These are phyloP conservation scores for Lolium perenne DNA, from an alignment of 176 grass and related monocot species.

Conservation along the genomic window DNA sequence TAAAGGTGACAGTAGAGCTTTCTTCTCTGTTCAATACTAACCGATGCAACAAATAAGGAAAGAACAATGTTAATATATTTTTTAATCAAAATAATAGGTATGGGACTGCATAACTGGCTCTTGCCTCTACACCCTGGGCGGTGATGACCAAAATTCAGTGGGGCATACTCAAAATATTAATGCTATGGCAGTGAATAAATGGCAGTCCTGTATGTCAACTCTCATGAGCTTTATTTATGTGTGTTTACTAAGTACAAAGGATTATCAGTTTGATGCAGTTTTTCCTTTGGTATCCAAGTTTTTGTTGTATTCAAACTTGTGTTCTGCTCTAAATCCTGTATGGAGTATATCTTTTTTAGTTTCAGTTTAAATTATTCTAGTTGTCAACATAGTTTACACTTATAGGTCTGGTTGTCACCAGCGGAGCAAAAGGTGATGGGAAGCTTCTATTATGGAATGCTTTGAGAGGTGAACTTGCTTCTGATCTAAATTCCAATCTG, in stretches of 20 bases:
- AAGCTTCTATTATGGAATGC: constrained; percentile 99
- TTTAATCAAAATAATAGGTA: constrained; percentile 61
- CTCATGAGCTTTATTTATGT: constrained; percentile 26
- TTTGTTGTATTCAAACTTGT: constrained; percentile 12
- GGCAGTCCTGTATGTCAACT: constrained; percentile 90
- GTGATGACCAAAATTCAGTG: constrained; percentile 65
- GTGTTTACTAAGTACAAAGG: neutral
- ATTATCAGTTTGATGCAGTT: neutral
- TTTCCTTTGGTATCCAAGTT: neutral
- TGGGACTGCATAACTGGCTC: constrained; percentile 99
- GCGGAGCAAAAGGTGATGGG: constrained; percentile 89
- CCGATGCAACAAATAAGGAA: constrained; percentile 21
- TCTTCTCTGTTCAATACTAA: constrained; percentile 29
- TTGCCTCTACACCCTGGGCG: constrained; percentile 91
- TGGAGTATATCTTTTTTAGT: constrained; percentile 12
- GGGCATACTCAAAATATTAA: constrained; percentile 87
- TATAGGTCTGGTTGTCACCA: constrained; percentile 95
- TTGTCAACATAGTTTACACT: constrained; percentile 37
- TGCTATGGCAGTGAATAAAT: constrained; percentile 97
- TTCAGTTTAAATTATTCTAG: constrained; percentile 28
- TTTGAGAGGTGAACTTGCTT: constrained; percentile 93
- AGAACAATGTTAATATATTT: constrained; percentile 25
- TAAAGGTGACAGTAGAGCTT: constrained; percentile 66
- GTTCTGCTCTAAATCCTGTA: constrained; percentile 1
- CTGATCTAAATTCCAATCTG: constrained; percentile 87